Conservation (phyloP, 192 early-diverging fungal species). For the Phlyctochytrium arcticum region DNA sequence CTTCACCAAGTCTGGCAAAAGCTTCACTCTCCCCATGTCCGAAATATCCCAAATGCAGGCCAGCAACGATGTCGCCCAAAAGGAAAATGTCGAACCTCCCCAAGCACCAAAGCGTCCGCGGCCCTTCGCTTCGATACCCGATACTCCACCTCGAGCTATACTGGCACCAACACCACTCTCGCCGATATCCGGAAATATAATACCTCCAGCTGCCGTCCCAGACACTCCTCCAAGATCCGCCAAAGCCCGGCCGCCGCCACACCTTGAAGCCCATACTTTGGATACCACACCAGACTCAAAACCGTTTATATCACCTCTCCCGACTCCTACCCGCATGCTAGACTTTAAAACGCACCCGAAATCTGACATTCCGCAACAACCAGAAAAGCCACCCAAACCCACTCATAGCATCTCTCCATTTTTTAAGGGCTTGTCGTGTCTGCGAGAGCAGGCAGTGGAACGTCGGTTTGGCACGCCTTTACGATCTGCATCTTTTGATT, state of each 20-base stretch:
- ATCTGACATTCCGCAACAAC: neutral
- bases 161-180: no score
- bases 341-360: neutral
- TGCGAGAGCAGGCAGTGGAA: neutral
- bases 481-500: neutral
- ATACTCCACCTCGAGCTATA: no score
- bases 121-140: neutral
- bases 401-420: slow-evolving; percentile 1
- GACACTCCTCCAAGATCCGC: neutral
- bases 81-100: neutral
- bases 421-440: neutral
- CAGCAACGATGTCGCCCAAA: neutral
- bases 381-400: neutral
- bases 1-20: no score
- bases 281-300: neutral
- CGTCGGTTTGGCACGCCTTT: neutral
- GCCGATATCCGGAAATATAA: no score
- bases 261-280: neutral
- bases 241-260: neutral
- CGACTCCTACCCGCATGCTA: neutral
- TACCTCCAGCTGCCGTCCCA: no score
- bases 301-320: neutral
- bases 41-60: neutral
- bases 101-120: neutral
- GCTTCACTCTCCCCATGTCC: neutral